phyloP scores from a whole-genome alignment of 352 stramenopile species.

The Elongisporangium anandrum region DNA sequence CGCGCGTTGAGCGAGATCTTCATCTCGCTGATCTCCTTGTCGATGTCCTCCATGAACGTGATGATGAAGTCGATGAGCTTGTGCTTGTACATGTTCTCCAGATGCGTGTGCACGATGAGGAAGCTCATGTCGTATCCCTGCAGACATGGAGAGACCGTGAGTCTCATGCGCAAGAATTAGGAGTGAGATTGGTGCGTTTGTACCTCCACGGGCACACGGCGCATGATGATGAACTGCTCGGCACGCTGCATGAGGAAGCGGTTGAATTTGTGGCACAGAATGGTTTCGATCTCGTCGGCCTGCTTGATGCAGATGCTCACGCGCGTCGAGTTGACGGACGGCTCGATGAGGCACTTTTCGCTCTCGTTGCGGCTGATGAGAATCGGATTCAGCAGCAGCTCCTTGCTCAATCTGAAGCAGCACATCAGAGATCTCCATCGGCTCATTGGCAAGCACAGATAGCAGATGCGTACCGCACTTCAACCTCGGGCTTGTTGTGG shows the following conservation, averaged over 20 bases:
- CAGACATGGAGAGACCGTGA: neutral
- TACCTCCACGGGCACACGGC: constrained; percentile 83
- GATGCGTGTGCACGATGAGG: constrained; percentile 91
- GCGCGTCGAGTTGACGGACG: constrained; percentile 93
- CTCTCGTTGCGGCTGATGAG: constrained; percentile 92
- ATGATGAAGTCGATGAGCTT: constrained; percentile 98
- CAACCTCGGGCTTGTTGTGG: constrained; percentile 96
- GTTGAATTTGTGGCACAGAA: constrained; percentile 95
- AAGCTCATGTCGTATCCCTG: constrained; percentile 96
- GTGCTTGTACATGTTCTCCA: constrained; percentile 96
- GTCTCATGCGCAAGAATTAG: neutral
- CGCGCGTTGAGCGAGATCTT: constrained; percentile 95
- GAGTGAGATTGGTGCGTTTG: neutral
- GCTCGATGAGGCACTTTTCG: constrained; percentile 93
- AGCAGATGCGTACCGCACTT: constrained; percentile 67
- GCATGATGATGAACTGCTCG: constrained; percentile 95
- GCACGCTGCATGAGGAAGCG: constrained; percentile 95
- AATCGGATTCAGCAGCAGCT: constrained; percentile 93
- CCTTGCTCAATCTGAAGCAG: constrained; percentile 79
- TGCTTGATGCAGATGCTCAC: constrained; percentile 96
- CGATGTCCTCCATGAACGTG: constrained; percentile 97
- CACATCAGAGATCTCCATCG: neutral
- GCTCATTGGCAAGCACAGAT: neutral
- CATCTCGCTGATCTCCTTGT: constrained; percentile 97
- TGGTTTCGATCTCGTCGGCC: constrained; percentile 91